Evolutionary conservation across 2,329 filamentous ascomycete genomes (phyloP).

Genomic region (Balansia obtecta): DNA sequence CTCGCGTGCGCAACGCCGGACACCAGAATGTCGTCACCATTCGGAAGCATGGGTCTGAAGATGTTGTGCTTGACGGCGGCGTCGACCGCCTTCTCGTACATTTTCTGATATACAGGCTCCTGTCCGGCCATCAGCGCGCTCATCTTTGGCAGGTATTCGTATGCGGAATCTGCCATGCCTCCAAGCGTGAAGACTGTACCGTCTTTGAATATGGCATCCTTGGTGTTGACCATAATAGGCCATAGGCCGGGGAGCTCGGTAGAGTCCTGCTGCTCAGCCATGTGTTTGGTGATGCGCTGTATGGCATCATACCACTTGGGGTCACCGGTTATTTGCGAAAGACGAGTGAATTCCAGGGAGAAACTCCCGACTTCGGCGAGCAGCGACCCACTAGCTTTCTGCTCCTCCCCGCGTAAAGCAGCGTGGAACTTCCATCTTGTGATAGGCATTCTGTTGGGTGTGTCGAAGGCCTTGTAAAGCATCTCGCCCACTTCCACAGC

Average conservation of each 20-base stretch:
- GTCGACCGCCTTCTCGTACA: constrained; percentile 51
- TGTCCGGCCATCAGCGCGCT: constrained; percentile 53
- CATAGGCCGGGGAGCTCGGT: constrained; percentile 63
- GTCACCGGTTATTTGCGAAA: constrained; percentile 57
- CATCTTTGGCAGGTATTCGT: constrained; percentile 50
- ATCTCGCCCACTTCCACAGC: constrained; percentile 38
- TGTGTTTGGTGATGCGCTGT: constrained; percentile 52
- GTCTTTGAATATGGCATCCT: constrained; percentile 29
- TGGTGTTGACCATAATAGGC: constrained; percentile 52
- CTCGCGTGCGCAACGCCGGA: constrained; percentile 31
- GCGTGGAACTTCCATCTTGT: constrained; percentile 13
- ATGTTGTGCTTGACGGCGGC: constrained; percentile 50
- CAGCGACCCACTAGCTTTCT: constrained; percentile 19
- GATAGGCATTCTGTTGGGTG: constrained; percentile 35
- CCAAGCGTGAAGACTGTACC: constrained; percentile 34
- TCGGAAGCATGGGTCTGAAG: constrained; percentile 54
- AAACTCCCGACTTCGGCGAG: constrained; percentile 54
- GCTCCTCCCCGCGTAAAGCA: constrained; percentile 12
- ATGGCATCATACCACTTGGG: constrained; percentile 64
- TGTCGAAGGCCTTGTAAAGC: constrained; percentile 40
- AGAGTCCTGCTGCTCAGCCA: constrained; percentile 51
- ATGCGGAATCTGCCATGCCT: constrained; percentile 40
- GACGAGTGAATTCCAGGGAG: constrained; percentile 57
- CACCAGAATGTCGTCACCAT: constrained; percentile 50
- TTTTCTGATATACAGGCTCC: constrained; percentile 43